phyloP scores from a whole-genome alignment of 2,329 filamentous ascomycete genomes.

The Colletotrichum sp. region DNA sequence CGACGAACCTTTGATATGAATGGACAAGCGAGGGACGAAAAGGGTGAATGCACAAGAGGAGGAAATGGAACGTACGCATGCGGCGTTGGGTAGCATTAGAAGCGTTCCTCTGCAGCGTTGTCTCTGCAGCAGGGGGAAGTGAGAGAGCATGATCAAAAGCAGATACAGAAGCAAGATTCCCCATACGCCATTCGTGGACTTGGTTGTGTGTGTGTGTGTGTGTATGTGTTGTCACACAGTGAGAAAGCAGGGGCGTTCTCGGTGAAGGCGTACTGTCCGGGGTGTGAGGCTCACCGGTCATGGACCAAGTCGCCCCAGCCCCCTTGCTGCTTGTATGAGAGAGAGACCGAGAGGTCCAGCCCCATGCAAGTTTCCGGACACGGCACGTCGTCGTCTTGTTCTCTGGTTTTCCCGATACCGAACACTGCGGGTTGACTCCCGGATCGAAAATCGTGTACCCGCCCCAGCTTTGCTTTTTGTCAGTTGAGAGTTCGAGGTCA shows the following conservation, averaged over 20 bases:
- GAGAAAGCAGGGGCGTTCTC: not conserved
- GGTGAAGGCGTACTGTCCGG: not conserved
- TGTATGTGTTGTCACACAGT: not conserved
- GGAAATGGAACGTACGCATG: not conserved
- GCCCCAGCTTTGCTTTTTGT: not conserved
- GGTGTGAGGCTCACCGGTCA: not conserved
- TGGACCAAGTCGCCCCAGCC: not conserved
- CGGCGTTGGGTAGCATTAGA: constrained; percentile 1
- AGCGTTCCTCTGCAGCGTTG: not conserved
- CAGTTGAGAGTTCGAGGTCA: not conserved
- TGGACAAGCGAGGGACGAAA: not conserved
- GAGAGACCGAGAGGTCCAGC: not conserved
- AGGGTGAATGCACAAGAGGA: not conserved
- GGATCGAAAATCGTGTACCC: not conserved
- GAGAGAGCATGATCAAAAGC: not conserved
- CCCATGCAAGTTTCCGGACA: not conserved
- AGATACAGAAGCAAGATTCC: not conserved
- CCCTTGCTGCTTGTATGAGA: not conserved
- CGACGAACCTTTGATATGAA: not conserved
- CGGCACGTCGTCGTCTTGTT: not conserved
- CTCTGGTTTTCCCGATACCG: not conserved
- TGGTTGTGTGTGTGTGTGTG: not conserved
- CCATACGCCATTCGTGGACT: not conserved
- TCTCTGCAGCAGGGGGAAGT: not conserved
- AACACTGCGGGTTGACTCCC: not conserved